Conservation (phyloP, 1,284 basidiomycete genomes). For the Cryptococcus sp. region DNA sequence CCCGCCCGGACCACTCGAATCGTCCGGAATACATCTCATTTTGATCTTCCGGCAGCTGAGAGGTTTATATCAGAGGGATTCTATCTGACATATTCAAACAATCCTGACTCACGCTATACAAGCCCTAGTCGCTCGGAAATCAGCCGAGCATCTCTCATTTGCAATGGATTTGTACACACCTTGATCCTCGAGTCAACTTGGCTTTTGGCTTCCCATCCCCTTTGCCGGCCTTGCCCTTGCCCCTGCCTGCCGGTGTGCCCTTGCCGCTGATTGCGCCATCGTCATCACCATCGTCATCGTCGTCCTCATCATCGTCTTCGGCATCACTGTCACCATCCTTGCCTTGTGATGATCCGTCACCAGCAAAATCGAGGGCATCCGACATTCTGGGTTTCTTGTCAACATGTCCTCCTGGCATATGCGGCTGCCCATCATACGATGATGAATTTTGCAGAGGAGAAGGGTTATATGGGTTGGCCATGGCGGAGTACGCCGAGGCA, state of each 20-base stretch:
- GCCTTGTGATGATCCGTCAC: conserved; percentile 14
- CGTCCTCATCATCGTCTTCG: conserved; percentile 38
- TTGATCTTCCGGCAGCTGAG: conserved; percentile 80
- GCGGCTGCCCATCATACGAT: conserved; percentile 13
- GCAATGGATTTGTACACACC: conserved; percentile 58
- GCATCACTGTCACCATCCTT: conserved; percentile 31
- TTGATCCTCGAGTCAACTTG: conserved; percentile 81
- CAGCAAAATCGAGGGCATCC: conserved; percentile 7
- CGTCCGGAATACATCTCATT: conserved; percentile 95
- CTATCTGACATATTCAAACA: too few relatives aligned
- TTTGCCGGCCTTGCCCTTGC: conserved; percentile 28
- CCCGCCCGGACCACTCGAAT: conserved; percentile 64
- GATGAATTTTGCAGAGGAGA: conserved; percentile 26
- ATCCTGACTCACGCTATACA: conserved; percentile 41
- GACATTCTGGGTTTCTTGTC: conserved; percentile 23
- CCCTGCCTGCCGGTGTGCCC: conserved; percentile 13
- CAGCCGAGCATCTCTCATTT: neutral
- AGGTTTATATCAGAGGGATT: neutral
- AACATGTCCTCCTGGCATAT: neutral
- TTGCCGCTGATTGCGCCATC: conserved; percentile 18
- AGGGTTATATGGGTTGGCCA: conserved; percentile 37
- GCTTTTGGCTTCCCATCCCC: conserved; percentile 59
- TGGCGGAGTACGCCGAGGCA: conserved; percentile 41
- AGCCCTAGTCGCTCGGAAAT: conserved; percentile 21
- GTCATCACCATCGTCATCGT: conserved; percentile 32